Base-by-base conservation (phyloP, 208 protist species). In the Trypanosoma cruzi region DNA sequence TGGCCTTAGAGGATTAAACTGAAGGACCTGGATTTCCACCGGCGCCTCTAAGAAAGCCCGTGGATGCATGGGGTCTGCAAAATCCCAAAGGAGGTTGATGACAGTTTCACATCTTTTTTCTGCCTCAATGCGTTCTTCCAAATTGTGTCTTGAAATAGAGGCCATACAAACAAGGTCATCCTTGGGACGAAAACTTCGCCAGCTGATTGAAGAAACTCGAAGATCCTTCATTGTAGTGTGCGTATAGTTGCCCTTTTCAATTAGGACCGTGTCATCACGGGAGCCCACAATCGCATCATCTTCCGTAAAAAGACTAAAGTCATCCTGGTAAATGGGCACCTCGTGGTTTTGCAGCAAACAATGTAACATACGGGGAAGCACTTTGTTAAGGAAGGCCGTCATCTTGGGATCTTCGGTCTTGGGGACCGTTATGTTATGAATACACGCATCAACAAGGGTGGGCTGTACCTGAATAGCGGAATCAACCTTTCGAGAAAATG, bases 51-150 rank as follows among this genome's bases (percentile, higher is more conserved):
- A 82, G 48, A 98, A 77, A 62, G 85, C 95, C 24, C 82, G 80
- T 13, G 94, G 94, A 58, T 97, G 91, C 87, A 96, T 96, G 18
- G 92, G 94, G 64, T 98, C 94, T 8, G 78, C 66, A 50, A 98
- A 85, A 53, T 93, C 83, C 94, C 94, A 98, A 42, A 98, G 77
- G n/a, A 96, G 74, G 50, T 89, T 85, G 22, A 92, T 64, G 36
- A 80, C 86, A 34, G 79, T 85, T 56, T 92, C 88, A 64, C 92
- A 95, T 11, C 79, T 78, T 22, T 82, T 80, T 44, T 93, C 82
- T 20, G 74, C 66, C 34, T 93, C 82, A 36, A 97, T 82, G 37
- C 93, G 84, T 63, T 96, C 81, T 61, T 85, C 80, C 49, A 95
- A 64, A 24, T 68, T 78, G 57, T 84, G 69, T 10, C 79, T 56